Conservation (phyloP, 2,329 filamentous ascomycete genomes). For the Colletotrichum sp. region DNA sequence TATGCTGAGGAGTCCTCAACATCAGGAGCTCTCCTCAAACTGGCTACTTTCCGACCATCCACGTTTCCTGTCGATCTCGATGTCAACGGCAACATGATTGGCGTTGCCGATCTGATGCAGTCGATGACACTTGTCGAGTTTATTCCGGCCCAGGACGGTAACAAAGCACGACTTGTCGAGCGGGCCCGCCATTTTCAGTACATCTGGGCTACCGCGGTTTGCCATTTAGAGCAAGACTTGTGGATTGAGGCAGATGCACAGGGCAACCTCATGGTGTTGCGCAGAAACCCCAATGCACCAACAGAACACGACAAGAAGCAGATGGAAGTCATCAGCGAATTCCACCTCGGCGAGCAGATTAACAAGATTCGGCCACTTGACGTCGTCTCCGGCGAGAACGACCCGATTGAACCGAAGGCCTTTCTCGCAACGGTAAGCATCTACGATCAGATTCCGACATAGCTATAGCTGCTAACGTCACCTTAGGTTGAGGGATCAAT, state of each 20-base stretch:
- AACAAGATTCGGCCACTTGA: slow-evolving; percentile 83
- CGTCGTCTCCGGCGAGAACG: slow-evolving; percentile 66
- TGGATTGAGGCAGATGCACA: slow-evolving; percentile 88
- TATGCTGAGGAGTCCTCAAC: slow-evolving; percentile 62
- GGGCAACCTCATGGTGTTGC: slow-evolving; percentile 85
- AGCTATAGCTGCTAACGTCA: slow-evolving; percentile 21
- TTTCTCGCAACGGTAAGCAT: slow-evolving; percentile 83
- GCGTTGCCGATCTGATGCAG: slow-evolving; percentile 93
- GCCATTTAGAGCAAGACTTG: slow-evolving; percentile 71
- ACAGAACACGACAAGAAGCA: slow-evolving; percentile 75
- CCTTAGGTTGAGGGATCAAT: slow-evolving; percentile 86
- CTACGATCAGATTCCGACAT: background rate
- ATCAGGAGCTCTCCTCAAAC: slow-evolving; percentile 67
- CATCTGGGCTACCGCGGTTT: slow-evolving; percentile 81
- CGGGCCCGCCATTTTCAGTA: slow-evolving; percentile 81
- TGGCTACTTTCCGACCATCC: slow-evolving; percentile 79
- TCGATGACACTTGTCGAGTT: slow-evolving; percentile 82
- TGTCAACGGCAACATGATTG: slow-evolving; percentile 76
- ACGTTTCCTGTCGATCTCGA: slow-evolving; percentile 85
- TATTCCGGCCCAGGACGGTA: slow-evolving; percentile 58
- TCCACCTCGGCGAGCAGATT: slow-evolving; percentile 90
- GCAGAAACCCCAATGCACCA: slow-evolving; percentile 73
- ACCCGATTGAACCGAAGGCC: slow-evolving; percentile 78
- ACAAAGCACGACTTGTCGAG: slow-evolving; percentile 71
- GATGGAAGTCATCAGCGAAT: slow-evolving; percentile 78